Evolutionary conservation across 345 rosid species (phyloP).

Genomic region (Balakata baccata): DNA sequence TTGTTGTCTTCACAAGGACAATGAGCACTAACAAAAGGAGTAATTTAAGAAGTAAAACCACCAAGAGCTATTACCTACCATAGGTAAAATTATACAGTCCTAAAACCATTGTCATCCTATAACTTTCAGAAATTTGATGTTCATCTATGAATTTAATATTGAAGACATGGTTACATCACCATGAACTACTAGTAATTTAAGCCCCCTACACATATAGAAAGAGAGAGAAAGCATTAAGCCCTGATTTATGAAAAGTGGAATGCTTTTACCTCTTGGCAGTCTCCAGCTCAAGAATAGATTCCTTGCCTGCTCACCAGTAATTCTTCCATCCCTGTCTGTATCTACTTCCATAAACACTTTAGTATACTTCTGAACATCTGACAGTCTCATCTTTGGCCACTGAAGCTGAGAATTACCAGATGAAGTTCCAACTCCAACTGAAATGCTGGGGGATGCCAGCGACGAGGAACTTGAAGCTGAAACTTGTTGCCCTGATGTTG

Average conservation of each 20-base stretch:
- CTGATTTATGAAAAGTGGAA: slow-evolving; percentile 7
- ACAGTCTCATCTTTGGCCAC: slow-evolving; percentile 90
- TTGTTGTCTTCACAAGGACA: background rate
- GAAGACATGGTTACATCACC: background rate
- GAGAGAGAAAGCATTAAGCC: background rate
- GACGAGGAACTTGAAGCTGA: slow-evolving; percentile 53
- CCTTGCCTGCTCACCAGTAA: slow-evolving; percentile 90
- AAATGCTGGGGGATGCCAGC: slow-evolving; percentile 44
- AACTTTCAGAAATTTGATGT: background rate
- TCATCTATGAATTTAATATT: background rate
- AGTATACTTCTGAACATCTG: slow-evolving; percentile 83
- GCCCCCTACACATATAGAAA: background rate
- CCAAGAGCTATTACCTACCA: background rate
- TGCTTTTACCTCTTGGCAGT: slow-evolving; percentile 78
- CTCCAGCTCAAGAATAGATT: slow-evolving; percentile 95
- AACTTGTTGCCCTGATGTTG: slow-evolving; percentile 45
- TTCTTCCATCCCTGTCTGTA: slow-evolving; percentile 90
- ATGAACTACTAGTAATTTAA: background rate
- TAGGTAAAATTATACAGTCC: background rate
- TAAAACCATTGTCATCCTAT: background rate
- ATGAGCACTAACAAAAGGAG: background rate
- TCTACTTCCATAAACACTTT: slow-evolving; percentile 95
- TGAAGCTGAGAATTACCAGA: slow-evolving; percentile 51
- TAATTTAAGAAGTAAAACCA: background rate
- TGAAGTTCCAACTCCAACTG: slow-evolving; percentile 53